Base-by-base conservation (phyloP, 164 flowering plant genomes). In the Saururus chinensis region DNA sequence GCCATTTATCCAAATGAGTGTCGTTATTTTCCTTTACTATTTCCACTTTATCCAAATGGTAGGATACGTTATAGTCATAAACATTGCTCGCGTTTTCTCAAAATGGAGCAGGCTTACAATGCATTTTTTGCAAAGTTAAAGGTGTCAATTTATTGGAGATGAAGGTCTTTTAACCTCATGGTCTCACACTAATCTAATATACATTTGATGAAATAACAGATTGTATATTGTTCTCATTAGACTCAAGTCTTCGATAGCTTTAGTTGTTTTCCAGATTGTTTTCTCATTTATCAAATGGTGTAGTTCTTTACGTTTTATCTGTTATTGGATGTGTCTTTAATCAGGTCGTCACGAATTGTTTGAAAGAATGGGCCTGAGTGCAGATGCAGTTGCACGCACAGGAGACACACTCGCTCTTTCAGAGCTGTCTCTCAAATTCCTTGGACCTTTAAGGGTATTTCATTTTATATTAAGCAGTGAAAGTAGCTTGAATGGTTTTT, bases 281-380 rank as follows among this genome's bases (percentile, higher is more conserved):
- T 53, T 53, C 1, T 53, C 56, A n/a, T 53, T 19, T 53, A 30
- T 53, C 19, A 53, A 7, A 0, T n/a, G 56, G 56, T 53, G 24
- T n/a, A 30, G 23, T 23, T 53, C 9, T 14, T 8, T n/a, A 7
- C n/a, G 1, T 53, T 19, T 53, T 53, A 23, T 53, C n/a, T n/a
- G n/a, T n/a, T 17, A 21, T 53, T 1, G 9, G 23, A 4, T 20
- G 11, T 53, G 23, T 42, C 49, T 14, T 42, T 10, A 14, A 14
- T 42, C 81, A 92, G 98, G 83, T 71, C 89, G 91, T 54, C 90
- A 82, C 75, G 95, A 93, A 64, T 76, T 93, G 25, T 55, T 93
- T 53, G 95, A 85, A 55, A 82, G 69, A 56, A 80, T 88, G 37
- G 97, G 97, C 58, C 41, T 90, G 61, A 85, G 61, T 62, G 74